A percentile compares a stretch with the other conserved stretches of the same genome.
phyloP scores from a whole-genome alignment of 2,329 filamentous ascomycete genomes.

The Pochonia chlamydosporia region DNA sequence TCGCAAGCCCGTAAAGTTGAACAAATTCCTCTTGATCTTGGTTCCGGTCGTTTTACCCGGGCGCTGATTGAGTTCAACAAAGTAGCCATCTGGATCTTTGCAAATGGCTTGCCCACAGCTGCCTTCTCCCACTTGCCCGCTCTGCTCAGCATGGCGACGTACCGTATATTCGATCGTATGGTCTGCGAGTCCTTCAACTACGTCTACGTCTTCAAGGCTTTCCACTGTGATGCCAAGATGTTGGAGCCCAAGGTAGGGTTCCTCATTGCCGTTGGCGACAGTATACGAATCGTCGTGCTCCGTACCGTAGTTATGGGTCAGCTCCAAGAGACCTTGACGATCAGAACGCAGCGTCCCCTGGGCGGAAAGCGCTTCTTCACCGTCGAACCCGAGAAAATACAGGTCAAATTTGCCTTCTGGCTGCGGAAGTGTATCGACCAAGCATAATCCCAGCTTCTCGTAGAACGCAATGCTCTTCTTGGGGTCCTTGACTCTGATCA shows the following conservation, averaged over 20 bases:
- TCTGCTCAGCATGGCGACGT: too few relatives aligned
- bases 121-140: slow-evolving; percentile 78
- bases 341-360: slow-evolving; percentile 66
- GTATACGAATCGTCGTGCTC: slow-evolving; percentile 77
- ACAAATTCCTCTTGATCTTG: too few relatives aligned
- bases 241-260: slow-evolving; percentile 76
- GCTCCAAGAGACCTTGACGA: slow-evolving; percentile 83
- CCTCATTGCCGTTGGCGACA: slow-evolving; percentile 82
- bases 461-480: too few relatives aligned
- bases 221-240: slow-evolving; percentile 81
- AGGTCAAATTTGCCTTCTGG: slow-evolving; percentile 89
- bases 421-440: slow-evolving; percentile 74
- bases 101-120: slow-evolving; percentile 81
- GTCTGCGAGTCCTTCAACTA: slow-evolving; percentile 80
- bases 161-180: slow-evolving; percentile 97
- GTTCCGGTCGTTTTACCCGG: slow-evolving; percentile 67
- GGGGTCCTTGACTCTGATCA: too few relatives aligned
- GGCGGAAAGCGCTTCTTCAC: slow-evolving; percentile 62
- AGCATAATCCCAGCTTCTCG: slow-evolving; percentile 80
- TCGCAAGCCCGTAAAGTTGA: slow-evolving; percentile 61
- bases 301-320: slow-evolving; percentile 80
- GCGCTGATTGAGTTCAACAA: slow-evolving; percentile 72
- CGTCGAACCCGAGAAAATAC: slow-evolving; percentile 89
- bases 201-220: slow-evolving; percentile 81
- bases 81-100: slow-evolving; percentile 80